Evolutionary conservation across 2,329 filamentous ascomycete species (phyloP).

Genomic region (Scorias spongiosa): DNA sequence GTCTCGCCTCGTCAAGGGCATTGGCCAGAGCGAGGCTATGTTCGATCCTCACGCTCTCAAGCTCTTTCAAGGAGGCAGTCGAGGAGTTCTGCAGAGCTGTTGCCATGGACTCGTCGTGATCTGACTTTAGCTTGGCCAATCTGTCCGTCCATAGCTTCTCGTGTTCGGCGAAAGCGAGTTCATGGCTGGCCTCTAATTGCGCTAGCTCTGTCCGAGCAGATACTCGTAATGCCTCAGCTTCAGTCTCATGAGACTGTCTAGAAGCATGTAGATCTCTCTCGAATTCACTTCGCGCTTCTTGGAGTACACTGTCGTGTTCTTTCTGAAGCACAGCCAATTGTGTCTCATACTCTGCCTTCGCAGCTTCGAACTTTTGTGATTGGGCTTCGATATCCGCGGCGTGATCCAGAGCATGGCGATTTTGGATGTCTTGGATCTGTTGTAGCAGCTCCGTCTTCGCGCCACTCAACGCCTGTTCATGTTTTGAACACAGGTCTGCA

Average conservation of each 20-base stretch:
- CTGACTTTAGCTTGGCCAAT: slow-evolving; percentile 5
- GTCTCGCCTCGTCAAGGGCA: slow-evolving; percentile 7
- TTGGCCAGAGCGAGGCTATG: not conserved
- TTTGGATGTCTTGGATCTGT: slow-evolving; percentile 4
- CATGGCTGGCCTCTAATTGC: slow-evolving; percentile 6
- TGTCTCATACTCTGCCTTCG: not conserved
- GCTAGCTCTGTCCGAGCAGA: slow-evolving; percentile 2
- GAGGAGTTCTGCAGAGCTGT: not conserved
- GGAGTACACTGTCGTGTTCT: slow-evolving; percentile 4
- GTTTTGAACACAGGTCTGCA: not conserved
- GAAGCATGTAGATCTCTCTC: not conserved
- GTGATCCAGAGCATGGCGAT: slow-evolving; percentile 2
- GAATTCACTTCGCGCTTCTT: not conserved
- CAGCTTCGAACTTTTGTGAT: not conserved
- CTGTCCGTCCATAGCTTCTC: slow-evolving; percentile 10
- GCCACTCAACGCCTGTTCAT: slow-evolving; percentile 2
- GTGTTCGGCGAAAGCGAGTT: slow-evolving; percentile 6
- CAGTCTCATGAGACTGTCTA: not conserved
- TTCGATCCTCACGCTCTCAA: not conserved
- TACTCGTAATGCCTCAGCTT: not conserved
- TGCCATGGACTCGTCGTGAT: slow-evolving; percentile 2
- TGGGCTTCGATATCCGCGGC: slow-evolving; percentile 4
- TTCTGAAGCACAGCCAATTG: slow-evolving; percentile 1
- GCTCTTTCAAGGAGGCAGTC: not conserved
- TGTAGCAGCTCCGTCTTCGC: slow-evolving; percentile 4